phyloP scores from a whole-genome alignment of 371 early-diverging fungal genomes.

The Apophysomyces trapeziformis region DNA sequence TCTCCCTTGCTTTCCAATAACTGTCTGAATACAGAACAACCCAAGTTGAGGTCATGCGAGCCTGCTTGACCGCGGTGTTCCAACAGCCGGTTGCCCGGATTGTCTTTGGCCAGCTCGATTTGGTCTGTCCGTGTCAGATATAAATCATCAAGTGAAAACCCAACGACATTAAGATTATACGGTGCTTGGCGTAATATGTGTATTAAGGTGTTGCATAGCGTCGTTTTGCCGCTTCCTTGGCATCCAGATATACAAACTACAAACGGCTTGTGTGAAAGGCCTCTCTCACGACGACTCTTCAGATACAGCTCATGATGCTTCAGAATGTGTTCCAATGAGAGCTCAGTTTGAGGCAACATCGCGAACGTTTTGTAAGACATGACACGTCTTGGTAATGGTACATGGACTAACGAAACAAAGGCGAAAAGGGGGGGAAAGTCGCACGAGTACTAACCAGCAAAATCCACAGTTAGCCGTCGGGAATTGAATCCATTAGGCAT shows the following conservation, averaged over 20 bases:
- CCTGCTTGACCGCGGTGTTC: constrained; percentile 87
- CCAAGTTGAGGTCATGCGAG: constrained; percentile 83
- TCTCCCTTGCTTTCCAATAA: constrained; percentile 40
- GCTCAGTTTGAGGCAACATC: constrained; percentile 47
- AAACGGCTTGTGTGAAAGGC: constrained; percentile 51
- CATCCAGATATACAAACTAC: constrained; percentile 78
- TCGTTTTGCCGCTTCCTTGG: constrained; percentile 84
- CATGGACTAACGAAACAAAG: no score
- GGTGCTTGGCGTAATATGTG: constrained; percentile 47
- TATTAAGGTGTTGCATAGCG: constrained; percentile 59
- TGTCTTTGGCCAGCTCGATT: constrained; percentile 41
- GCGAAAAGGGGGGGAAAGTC: no score
- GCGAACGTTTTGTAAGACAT: constrained; percentile 27
- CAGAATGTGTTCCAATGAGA: constrained; percentile 44
- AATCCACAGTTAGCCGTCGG: no score
- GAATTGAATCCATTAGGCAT: no score
- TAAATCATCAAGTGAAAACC: constrained; percentile 89
- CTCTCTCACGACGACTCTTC: constrained; percentile 21
- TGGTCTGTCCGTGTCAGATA: constrained; percentile 79
- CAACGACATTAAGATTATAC: constrained; percentile 57
- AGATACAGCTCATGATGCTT: constrained; percentile 36
- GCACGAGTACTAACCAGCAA: no score
- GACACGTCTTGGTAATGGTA: neutral
- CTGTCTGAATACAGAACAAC: constrained; percentile 50
- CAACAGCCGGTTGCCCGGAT: constrained; percentile 71